A percentile compares a stretch with the other conserved stretches of the same genome.
These are phyloP conservation scores for Fusarium concolor DNA, from an alignment of 2,329 filamentous ascomycete species.

Conservation along the genomic window DNA sequence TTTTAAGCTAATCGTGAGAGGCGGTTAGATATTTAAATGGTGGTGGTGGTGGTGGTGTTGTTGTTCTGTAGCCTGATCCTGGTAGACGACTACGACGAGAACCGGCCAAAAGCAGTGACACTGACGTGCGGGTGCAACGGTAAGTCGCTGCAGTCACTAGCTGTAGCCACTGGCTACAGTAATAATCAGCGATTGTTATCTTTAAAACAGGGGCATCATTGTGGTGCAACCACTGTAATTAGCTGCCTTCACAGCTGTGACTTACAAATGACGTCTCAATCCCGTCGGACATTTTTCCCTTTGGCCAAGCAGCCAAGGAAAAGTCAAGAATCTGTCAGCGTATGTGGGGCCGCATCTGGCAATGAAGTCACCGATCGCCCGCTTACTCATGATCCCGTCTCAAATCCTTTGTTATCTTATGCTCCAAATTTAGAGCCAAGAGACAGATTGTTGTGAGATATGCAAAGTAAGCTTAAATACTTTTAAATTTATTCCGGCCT, in stretches of 20 bases:
- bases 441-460: background rate
- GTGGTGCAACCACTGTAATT: conserved; percentile 2
- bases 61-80: conserved; percentile 5
- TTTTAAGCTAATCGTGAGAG: conserved; percentile 9
- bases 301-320: conserved; percentile 14
- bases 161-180: too few relatives aligned
- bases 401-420: background rate
- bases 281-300: background rate
- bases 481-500: conserved; percentile 10
- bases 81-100: background rate
- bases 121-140: conserved; percentile 16
- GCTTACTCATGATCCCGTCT: background rate
- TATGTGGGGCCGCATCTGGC: conserved; percentile 13
- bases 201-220: background rate
- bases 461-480: conserved; percentile 20
- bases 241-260: conserved; percentile 6
- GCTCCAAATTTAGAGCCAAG: conserved; percentile 23
- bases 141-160: background rate
- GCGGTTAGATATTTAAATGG: background rate
- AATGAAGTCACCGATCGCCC: conserved; percentile 39
- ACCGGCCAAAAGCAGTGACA: background rate
- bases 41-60: background rate
- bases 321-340: conserved; percentile 28
- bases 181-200: background rate
- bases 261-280: conserved; percentile 30